phyloP scores from a whole-genome alignment of 1,284 basidiomycete genomes.

The Sphagnurus paluster region DNA sequence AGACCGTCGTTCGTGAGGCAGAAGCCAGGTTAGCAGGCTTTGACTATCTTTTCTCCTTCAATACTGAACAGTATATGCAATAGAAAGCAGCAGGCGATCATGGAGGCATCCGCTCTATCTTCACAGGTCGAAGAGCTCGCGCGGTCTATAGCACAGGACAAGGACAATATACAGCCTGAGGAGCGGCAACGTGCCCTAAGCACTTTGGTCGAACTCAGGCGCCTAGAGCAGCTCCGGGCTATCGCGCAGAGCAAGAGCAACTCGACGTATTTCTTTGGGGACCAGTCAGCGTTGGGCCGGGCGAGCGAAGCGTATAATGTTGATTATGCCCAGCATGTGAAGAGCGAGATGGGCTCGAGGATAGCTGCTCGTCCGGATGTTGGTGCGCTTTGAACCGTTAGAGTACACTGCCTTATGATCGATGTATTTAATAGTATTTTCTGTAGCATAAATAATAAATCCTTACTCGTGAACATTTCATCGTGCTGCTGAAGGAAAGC shows the following conservation, averaged over 20 bases:
- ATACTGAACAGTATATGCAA: slow-evolving; percentile 16
- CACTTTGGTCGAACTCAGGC: slow-evolving; percentile 44
- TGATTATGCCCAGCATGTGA: slow-evolving; percentile 48
- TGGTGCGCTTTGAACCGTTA: too few species aligned
- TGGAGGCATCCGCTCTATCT: slow-evolving; percentile 49
- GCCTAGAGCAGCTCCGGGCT: slow-evolving; percentile 50
- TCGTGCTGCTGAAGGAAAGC: too few species aligned
- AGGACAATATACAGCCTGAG: slow-evolving; percentile 26
- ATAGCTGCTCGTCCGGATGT: slow-evolving; percentile 7
- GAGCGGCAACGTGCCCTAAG: slow-evolving; percentile 39
- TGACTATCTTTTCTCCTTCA: neutral
- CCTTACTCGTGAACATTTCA: too few species aligned
- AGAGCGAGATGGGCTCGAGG: slow-evolving; percentile 33
- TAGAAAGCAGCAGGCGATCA: slow-evolving; percentile 44
- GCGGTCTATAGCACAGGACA: slow-evolving; percentile 32
- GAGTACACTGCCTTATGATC: neutral
- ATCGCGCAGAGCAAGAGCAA: slow-evolving; percentile 49
- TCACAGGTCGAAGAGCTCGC: slow-evolving; percentile 46
- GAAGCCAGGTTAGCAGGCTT: slow-evolving; percentile 33
- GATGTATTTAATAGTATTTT: neutral
- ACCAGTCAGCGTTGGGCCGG: slow-evolving; percentile 36
- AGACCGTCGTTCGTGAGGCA: slow-evolving; percentile 44
- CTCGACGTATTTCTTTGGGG: slow-evolving; percentile 56
- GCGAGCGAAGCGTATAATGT: slow-evolving; percentile 42
- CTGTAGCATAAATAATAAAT: neutral